Evolutionary conservation across 2,329 filamentous ascomycete species (phyloP).

Genomic region (Aspergillus phoenicis): DNA sequence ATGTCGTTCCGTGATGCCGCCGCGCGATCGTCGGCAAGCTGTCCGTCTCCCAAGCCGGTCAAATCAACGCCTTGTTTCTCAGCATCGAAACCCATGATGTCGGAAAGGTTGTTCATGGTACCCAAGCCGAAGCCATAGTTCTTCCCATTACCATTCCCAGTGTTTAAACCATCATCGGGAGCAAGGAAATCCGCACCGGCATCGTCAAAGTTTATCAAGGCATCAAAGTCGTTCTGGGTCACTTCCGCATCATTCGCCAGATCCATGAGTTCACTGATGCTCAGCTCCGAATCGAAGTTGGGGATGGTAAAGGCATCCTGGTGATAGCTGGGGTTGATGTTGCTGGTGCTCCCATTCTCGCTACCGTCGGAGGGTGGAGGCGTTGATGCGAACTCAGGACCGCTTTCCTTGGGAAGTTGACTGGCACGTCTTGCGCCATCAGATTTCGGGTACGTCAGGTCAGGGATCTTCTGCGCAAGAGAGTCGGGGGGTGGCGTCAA

Average conservation of each 20-base stretch:
- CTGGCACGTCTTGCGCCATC: conserved; percentile 22
- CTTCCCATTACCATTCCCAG: conserved; percentile 13
- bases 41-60: conserved; percentile 7
- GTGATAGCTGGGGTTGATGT: conserved; percentile 36
- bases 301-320: conserved; percentile 35
- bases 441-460: conserved; percentile 39
- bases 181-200: conserved; percentile 39
- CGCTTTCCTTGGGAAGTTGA: conserved; percentile 27
- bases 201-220: conserved; percentile 51
- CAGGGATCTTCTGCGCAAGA: conserved; percentile 42
- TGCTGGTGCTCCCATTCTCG: conserved; percentile 46
- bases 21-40: not conserved
- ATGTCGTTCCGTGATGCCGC: conserved; percentile 18
- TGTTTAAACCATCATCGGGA: conserved; percentile 28
- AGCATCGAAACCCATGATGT: conserved; percentile 20
- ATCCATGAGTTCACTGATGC: conserved; percentile 46
- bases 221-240: conserved; percentile 50
- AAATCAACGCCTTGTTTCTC: conserved; percentile 20
- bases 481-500: conserved; percentile 47
- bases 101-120: conserved; percentile 17
- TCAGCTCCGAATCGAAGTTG: conserved; percentile 37
- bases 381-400: conserved; percentile 40
- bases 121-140: conserved; percentile 18
- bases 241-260: conserved; percentile 49
- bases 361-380: conserved; percentile 47